Evolutionary conservation across 2,329 filamentous ascomycete species (phyloP), one percentile per base, ranked within the genome.

Genomic region (Berkeleyomyces rouxiae): DNA sequence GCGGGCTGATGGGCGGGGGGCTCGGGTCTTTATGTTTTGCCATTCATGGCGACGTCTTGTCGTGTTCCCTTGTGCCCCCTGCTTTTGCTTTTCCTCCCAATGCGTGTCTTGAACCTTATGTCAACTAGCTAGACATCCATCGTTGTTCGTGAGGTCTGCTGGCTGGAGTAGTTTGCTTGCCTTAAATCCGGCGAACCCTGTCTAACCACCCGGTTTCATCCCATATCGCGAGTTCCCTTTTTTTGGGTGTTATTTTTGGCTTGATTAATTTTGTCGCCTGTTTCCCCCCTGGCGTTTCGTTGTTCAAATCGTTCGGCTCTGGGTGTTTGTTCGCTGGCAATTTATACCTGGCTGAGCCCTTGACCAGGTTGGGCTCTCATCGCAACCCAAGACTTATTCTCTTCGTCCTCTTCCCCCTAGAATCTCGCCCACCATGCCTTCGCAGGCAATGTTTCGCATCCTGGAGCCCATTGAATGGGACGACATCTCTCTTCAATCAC

Each of bases 391-490:
- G 3, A 4, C 13, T 16, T 47, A 7, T 13, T 10, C 49, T 13
- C 49, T 5, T n/a, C 2, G 3, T n/a, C 49, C 11, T 11, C 49
- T 13, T 49, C 51, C 7, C 51, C 10, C 36, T 13, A 23, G n/a
- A 39, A 11, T 11, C 10, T 11, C 42, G 16, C 51, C 36, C 51
- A 13, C 51, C 51, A 64, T 62, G 60, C 31, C 44, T 7, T 49
- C 63, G 31, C 60, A 64, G 11, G 23, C 31, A 6, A 37, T 64
- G 23, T 61, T 87, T 61, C 75, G 77, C 70, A 75, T 76, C 43
- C 77, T 87, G 46, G 75, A 76, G 42, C 81, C 82, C 9, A 74
- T 79, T 64, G 74, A 79, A 53, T 85, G 81, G 78, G 71, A 76
- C 42, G 72, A 73, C 67, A 67, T 76, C 61, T 68, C 74, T 66